These are phyloP conservation scores for Brassica incana DNA, from an alignment of 345 rosid species.

Conservation along the genomic window DNA sequence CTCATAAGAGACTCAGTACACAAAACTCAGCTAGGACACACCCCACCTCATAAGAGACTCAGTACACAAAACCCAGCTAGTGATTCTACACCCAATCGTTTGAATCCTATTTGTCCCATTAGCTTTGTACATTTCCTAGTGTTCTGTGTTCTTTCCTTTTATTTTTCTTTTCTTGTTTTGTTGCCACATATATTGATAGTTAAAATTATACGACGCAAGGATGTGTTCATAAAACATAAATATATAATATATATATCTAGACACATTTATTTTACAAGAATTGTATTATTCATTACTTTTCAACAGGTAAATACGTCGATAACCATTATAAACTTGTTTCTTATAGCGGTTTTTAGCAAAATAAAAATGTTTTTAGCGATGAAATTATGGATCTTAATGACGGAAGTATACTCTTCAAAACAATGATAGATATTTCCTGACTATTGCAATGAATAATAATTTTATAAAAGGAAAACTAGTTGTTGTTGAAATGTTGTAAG, in stretches of 20 bases:
- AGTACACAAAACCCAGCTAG: not conserved
- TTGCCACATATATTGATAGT: slow-evolving; percentile 14
- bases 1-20: not conserved
- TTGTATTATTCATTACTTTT: not conserved
- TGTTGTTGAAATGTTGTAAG: slow-evolving; percentile 32
- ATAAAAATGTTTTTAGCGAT: not conserved
- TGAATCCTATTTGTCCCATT: not conserved
- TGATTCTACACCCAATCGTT: not conserved
- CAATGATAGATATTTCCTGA: slow-evolving; percentile 18
- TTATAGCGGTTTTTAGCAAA: not conserved
- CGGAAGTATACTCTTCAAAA: slow-evolving; percentile 8
- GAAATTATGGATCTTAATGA: slow-evolving; percentile 13
- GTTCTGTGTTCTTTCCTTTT: not conserved
- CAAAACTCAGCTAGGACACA: not conserved
- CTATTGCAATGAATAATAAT: slow-evolving; percentile 7
- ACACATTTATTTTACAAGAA: not conserved
- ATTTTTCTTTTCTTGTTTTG: not conserved
- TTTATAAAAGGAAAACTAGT: slow-evolving; percentile 6
- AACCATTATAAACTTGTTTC: not conserved
- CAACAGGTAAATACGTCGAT: not conserved
- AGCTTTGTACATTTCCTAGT: not conserved
- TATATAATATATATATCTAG: not conserved
- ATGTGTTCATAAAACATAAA: not conserved
- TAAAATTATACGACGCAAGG: slow-evolving; percentile 6
- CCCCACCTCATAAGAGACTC: not conserved